phyloP scores from a whole-genome alignment of 176 grass and related monocot genomes.

The Elymus sibiricus region DNA sequence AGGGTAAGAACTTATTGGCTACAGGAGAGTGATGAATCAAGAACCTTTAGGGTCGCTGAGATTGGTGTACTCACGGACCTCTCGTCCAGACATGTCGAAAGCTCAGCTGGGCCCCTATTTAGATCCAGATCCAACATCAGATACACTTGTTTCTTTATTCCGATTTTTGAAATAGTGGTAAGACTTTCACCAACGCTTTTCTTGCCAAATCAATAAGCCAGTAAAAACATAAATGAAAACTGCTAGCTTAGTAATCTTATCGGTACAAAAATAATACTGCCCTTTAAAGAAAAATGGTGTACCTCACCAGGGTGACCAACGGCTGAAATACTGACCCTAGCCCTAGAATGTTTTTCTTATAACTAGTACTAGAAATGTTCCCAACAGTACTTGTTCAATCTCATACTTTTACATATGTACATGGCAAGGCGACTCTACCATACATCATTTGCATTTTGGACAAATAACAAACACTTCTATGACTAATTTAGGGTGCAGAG shows the following conservation, averaged over 20 bases:
- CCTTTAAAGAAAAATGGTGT: neutral
- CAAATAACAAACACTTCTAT: no score
- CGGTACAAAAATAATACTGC: neutral
- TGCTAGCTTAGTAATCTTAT: neutral
- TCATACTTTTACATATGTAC: neutral
- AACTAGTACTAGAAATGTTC: neutral
- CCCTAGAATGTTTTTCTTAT: no score
- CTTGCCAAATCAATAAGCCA: neutral
- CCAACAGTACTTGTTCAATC: neutral
- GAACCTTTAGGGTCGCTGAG: slow-evolving; percentile 97
- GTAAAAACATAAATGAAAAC: neutral
- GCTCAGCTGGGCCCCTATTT: neutral
- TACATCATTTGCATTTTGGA: no score
- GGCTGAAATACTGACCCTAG: neutral
- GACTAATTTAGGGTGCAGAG: neutral
- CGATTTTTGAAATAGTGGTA: neutral
- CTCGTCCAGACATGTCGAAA: slow-evolving; percentile 71
- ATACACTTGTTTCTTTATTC: neutral
- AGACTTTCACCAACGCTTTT: neutral
- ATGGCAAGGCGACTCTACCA: no score
- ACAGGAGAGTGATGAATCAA: neutral
- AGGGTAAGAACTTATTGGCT: neutral
- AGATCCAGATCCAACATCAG: neutral
- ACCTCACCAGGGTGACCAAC: neutral
- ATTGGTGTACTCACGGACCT: slow-evolving; percentile 98